These are phyloP conservation scores for Thalassiosira gravida DNA, from an alignment of 352 stramenopile genomes.

Conservation along the genomic window DNA sequence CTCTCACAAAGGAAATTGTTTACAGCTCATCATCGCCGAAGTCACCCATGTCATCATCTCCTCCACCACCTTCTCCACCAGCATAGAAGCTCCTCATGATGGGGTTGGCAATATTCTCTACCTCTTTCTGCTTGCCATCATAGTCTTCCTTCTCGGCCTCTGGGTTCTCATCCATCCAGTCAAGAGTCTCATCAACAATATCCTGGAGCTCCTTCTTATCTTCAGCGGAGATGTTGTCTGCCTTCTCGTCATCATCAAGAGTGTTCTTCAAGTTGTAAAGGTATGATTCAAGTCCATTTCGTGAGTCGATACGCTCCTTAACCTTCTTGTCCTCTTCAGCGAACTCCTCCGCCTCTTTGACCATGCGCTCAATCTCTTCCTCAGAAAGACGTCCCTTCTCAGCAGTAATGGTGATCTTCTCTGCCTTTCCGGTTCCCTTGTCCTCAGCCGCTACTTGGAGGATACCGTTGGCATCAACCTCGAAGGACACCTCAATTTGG, in stretches of 20 bases:
- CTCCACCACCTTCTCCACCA: slow-evolving; percentile 81
- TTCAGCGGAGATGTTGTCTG: slow-evolving; percentile 93
- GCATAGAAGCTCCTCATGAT: slow-evolving; percentile 98
- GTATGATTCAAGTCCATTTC: slow-evolving; percentile 96
- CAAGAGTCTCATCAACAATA: slow-evolving; percentile 95
- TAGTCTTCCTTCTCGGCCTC: slow-evolving; percentile 97
- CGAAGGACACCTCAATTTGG: slow-evolving; percentile 98
- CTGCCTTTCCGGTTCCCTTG: slow-evolving; percentile 97
- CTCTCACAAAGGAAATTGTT: no score
- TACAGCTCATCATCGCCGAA: slow-evolving; percentile 65
- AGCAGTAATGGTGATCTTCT: slow-evolving; percentile 99
- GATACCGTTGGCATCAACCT: slow-evolving; percentile 99
- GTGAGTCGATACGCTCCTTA: slow-evolving; percentile 94
- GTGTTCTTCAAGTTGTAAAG: slow-evolving; percentile 85
- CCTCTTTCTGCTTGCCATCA: slow-evolving; percentile 96
- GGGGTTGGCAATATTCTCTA: slow-evolving; percentile 96
- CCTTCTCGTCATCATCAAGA: slow-evolving; percentile 90
- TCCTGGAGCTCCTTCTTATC: slow-evolving; percentile 88
- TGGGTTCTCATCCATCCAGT: slow-evolving; percentile 98
- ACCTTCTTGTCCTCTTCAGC: slow-evolving; percentile 97
- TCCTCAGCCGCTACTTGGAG: slow-evolving; percentile 96
- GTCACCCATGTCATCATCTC: slow-evolving; percentile 89
- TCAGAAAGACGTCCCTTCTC: slow-evolving; percentile 97
- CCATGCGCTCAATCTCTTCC: slow-evolving; percentile 99
- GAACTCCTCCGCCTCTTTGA: slow-evolving; percentile 96